Base-by-base conservation (phyloP, 805 yeast genomes). In the Candida endomychidarum region DNA sequence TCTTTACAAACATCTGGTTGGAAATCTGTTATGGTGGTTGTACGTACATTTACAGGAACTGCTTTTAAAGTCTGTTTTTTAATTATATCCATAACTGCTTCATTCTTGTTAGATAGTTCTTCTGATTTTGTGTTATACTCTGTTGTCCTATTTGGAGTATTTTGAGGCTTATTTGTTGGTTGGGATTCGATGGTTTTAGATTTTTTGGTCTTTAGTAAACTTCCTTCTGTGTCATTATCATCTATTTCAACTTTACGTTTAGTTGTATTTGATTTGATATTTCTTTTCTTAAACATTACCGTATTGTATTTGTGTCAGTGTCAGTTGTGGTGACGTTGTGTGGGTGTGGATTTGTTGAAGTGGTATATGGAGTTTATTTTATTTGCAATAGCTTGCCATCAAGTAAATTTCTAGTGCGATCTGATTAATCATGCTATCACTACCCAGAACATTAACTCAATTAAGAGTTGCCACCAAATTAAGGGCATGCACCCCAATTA, bases 1-100 rank as follows among this genome's bases (percentile, higher is more conserved):
- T 93, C 98, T 55, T 91, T 93, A 57, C 99, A 93, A 2, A 93
- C 82, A 55, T 93, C 97, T 1, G 95, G 90, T 57, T 87, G 96
- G 55, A 82, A 93, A 55, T 93, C 99, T 26, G 84, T 73, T 2
- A 81, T 67, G 0, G 86, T 81, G 0, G 89, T 84, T 9, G 82
- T 73, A 32, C 78, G 71, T 20, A 90, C 72, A 42, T 65, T 65
- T 8, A 49, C 53, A 0, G 74, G 65, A 4, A 36, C 11, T 50
- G 60, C 41, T 66, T 65, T 14, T 58, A 33, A 11, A 46, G 48
- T 11, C 46, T 52, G 26, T 14, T 35, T 33, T 8, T 43, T 23
- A 12, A 24, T 27, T 21, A 26, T 33, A 25, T 37, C 44, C 16
- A 35, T 34, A 3, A 34, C 33, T 2, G 45, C 48, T 17, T 21